These are phyloP conservation scores for Epichloe uncinata DNA, from an alignment of 2,329 filamentous ascomycete genomes.

Conservation along the genomic window DNA sequence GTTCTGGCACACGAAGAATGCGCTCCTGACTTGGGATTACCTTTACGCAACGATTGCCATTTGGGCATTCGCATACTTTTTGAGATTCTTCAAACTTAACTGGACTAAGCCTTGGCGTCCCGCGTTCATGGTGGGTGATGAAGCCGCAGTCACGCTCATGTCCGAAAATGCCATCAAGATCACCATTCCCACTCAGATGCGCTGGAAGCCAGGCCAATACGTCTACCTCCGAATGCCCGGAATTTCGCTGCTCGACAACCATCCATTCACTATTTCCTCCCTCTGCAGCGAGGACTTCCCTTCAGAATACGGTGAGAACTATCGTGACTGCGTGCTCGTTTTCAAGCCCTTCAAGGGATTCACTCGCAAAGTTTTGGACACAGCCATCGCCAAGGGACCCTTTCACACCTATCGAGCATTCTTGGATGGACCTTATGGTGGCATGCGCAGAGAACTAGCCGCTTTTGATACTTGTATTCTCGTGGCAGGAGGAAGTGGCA, in stretches of 20 bases:
- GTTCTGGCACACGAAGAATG: conserved; percentile 96
- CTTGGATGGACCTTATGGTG: conserved; percentile 87
- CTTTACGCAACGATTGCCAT: conserved; percentile 70
- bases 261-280: conserved; percentile 90
- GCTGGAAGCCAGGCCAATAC: conserved; percentile 88
- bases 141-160: conserved; percentile 78
- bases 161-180: conserved; percentile 92
- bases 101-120: conserved; percentile 71
- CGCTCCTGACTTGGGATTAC: conserved; percentile 79
- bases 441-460: conserved; percentile 79
- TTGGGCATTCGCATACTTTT: conserved; percentile 60
- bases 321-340: conserved; percentile 78
- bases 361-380: conserved; percentile 72
- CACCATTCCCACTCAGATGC: conserved; percentile 84
- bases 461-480: conserved; percentile 90
- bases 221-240: conserved; percentile 91
- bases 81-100: conserved; percentile 75
- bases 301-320: conserved; percentile 78
- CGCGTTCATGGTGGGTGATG: conserved; percentile 79
- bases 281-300: conserved; percentile 88
- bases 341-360: conserved; percentile 90
- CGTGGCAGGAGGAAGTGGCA: conserved; percentile 86
- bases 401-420: conserved; percentile 89
- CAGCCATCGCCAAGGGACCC: conserved; percentile 70
- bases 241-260: conserved; percentile 81